phyloP scores from a whole-genome alignment of 1,139 yeast species.

The Yamadazyma pseudoaaseri region DNA sequence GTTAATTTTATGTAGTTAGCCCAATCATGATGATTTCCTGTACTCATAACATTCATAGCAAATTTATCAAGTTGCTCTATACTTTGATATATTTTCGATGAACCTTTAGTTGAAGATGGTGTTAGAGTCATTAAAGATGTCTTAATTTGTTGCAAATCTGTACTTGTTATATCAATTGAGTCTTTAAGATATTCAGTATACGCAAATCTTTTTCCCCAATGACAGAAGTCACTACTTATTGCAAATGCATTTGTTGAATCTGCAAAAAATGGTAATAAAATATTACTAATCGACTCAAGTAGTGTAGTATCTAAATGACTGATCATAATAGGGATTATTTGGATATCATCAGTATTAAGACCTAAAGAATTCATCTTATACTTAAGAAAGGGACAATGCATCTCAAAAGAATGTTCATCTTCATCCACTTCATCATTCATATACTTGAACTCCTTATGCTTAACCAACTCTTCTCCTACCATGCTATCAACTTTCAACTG shows the following conservation, averaged over 20 bases:
- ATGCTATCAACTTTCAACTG: slow-evolving; percentile 57
- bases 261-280: slow-evolving; percentile 53
- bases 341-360: slow-evolving; percentile 27
- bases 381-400: slow-evolving; percentile 84
- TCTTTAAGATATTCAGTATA: slow-evolving; percentile 58
- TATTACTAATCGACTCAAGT: slow-evolving; percentile 45
- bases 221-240: slow-evolving; percentile 91
- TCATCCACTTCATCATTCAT: slow-evolving; percentile 68
- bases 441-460: slow-evolving; percentile 35
- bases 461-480: slow-evolving; percentile 5
- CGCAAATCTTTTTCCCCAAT: slow-evolving; percentile 86
- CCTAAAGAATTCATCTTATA: slow-evolving; percentile 23
- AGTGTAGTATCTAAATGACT: slow-evolving; percentile 55
- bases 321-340: slow-evolving; percentile 77
- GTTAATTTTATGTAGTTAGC: slow-evolving; percentile 62
- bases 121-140: slow-evolving; percentile 17
- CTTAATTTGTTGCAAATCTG: not conserved
- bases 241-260: slow-evolving; percentile 67
- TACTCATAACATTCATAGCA: slow-evolving; percentile 66
- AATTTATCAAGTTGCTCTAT: slow-evolving; percentile 68
- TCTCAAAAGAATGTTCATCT: slow-evolving; percentile 90
- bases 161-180: slow-evolving; percentile 13
- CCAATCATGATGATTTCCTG: slow-evolving; percentile 61
- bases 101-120: slow-evolving; percentile 10
- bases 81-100: slow-evolving; percentile 59